These are phyloP conservation scores for Leccinum griseonigrum DNA, from an alignment of 1,284 basidiomycete species.

Conservation along the genomic window DNA sequence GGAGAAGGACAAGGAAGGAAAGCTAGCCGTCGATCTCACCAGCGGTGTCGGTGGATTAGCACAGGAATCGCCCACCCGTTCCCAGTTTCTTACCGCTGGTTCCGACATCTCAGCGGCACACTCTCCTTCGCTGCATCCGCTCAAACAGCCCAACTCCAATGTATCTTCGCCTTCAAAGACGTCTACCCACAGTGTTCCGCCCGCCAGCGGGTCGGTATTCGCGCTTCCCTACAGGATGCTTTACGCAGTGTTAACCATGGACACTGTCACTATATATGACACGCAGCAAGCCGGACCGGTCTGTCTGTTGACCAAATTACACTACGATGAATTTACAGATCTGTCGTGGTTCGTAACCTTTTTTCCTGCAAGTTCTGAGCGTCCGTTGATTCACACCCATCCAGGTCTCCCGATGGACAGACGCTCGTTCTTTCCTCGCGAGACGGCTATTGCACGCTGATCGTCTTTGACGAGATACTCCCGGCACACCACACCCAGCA, in stretches of 20 bases:
- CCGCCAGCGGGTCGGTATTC: conserved; percentile 63
- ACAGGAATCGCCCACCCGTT: conserved; percentile 13
- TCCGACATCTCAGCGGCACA: conserved; percentile 32
- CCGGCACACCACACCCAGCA: conserved; percentile 85
- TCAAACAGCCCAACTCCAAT: conserved; percentile 53
- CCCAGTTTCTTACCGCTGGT: conserved; percentile 27
- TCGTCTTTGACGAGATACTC: conserved; percentile 89
- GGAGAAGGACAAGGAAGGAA: conserved; percentile 70
- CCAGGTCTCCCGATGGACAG: conserved; percentile 94
- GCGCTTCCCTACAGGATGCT: conserved; percentile 92
- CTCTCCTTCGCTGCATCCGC: conserved; percentile 53
- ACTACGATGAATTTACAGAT: conserved; percentile 98
- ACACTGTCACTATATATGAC: conserved; percentile 94
- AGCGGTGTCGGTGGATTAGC: conserved; percentile 26
- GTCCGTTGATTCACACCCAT: conserved; percentile 6
- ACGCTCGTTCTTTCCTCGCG: conserved; percentile 88
- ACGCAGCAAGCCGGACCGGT: conserved; percentile 95
- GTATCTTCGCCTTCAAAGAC: conserved; percentile 47
- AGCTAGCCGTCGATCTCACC: conserved; percentile 59
- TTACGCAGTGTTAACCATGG: conserved; percentile 96
- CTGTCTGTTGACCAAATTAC: conserved; percentile 91
- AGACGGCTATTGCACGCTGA: conserved; percentile 96
- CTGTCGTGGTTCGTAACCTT: conserved; percentile 77
- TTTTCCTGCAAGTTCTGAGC: neutral
- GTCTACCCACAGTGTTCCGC: conserved; percentile 39